Conservation (phyloP, 495 filamentous ascomycete genomes). For the Lepidopterella palustris region DNA sequence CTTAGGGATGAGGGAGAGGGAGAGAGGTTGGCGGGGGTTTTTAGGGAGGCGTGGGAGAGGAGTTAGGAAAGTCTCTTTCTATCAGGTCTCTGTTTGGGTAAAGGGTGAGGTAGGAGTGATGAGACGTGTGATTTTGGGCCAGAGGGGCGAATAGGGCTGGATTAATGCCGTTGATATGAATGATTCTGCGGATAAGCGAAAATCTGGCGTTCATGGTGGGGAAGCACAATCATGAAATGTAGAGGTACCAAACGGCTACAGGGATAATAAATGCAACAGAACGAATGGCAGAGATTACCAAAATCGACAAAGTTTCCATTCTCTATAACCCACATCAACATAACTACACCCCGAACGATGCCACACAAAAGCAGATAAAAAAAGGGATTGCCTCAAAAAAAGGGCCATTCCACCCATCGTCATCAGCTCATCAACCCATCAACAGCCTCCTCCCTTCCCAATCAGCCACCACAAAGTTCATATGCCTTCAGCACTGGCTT, state of each 20-base stretch:
- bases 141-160: no score
- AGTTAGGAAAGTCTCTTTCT: no score
- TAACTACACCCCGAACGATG: conserved; percentile 7
- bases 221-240: no score
- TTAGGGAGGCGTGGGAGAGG: conserved; percentile 60
- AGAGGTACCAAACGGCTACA: no score
- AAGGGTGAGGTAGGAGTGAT: neutral
- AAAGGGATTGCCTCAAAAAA: neutral
- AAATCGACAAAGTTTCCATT: conserved; percentile 13
- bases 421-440: no score
- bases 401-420: neutral
- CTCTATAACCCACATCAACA: conserved; percentile 14
- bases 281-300: neutral
- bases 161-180: no score
- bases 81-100: neutral
- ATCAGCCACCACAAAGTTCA: neutral
- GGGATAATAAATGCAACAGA: neutral
- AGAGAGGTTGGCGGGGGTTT: conserved; percentile 55
- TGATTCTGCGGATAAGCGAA: no score
- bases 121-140: neutral
- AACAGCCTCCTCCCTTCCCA: no score
- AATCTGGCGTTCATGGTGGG: no score
- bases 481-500: no score
- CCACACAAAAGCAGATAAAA: neutral
- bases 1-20: conserved; percentile 65